phyloP scores from a whole-genome alignment of 208 protist species.

The Leishmania martiniquensis region DNA sequence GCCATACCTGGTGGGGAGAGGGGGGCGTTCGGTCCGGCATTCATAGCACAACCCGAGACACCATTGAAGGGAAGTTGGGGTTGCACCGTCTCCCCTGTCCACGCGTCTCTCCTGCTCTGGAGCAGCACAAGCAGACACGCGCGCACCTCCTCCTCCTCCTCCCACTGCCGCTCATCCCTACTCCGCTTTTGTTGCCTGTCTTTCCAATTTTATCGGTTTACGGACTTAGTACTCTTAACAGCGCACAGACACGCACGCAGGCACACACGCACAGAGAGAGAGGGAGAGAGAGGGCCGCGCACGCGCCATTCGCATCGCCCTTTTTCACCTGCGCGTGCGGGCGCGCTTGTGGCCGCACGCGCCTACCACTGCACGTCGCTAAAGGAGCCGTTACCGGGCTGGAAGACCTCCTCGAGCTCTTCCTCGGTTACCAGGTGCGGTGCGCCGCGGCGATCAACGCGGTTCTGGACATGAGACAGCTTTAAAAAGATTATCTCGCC shows the following conservation, averaged over 20 bases:
- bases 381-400: slow-evolving; percentile 85
- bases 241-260: neutral
- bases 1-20: too few species aligned
- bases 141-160: too few species aligned
- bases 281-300: neutral
- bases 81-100: too few species aligned
- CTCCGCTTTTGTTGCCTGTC: too few species aligned
- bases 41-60: too few species aligned
- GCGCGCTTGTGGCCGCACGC: neutral
- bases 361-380: slow-evolving; percentile 89
- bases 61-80: too few species aligned
- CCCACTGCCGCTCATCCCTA: too few species aligned
- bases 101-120: too few species aligned
- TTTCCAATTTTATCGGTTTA: too few species aligned
- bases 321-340: neutral
- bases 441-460: slow-evolving; percentile 42
- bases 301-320: neutral
- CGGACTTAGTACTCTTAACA: neutral
- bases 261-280: neutral
- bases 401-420: slow-evolving; percentile 89
- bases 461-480: slow-evolving; percentile 70
- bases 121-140: too few species aligned
- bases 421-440: slow-evolving; percentile 70
- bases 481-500: slow-evolving; percentile 90
- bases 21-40: too few species aligned